Evolutionary conservation across 83 land plant genomes (phyloP).

Genomic region (Picea abies): DNA sequence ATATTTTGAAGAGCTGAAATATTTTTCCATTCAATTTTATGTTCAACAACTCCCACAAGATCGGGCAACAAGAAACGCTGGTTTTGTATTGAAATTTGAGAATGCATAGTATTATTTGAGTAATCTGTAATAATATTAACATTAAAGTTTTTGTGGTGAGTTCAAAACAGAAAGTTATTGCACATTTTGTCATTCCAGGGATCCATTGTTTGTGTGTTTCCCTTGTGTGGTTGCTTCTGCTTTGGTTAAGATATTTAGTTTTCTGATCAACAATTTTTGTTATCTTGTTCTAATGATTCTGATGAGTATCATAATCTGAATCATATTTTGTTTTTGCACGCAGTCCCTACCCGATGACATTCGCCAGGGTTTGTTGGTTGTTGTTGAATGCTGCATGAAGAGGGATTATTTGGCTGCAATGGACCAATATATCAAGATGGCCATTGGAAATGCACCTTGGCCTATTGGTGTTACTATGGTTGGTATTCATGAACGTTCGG

Average conservation of each 20-base stretch:
- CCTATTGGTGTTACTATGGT: constrained; percentile 65
- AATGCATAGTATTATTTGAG: background rate
- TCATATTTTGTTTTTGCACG: background rate
- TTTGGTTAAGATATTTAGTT: too few species aligned
- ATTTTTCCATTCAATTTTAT: too few species aligned
- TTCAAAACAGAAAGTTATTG: too few species aligned
- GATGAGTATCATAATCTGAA: background rate
- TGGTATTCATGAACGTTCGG: constrained; percentile 61
- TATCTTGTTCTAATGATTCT: too few species aligned
- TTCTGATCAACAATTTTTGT: too few species aligned
- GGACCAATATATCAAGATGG: constrained; percentile 60
- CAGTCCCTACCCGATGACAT: constrained; percentile 57
- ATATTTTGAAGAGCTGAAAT: background rate
- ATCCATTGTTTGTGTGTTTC: background rate
- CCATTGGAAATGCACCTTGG: constrained; percentile 61
- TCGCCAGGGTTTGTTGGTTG: constrained; percentile 38
- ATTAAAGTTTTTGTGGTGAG: background rate
- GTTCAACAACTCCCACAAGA: too few species aligned
- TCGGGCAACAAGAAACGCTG: too few species aligned
- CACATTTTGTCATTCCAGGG: background rate
- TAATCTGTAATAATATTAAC: background rate
- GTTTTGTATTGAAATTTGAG: too few species aligned
- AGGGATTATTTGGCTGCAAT: constrained; percentile 52
- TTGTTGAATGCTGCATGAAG: constrained; percentile 45
- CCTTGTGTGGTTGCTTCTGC: background rate